phyloP scores from a whole-genome alignment of 2,329 filamentous ascomycete species.

The Neodidymelliopsis sp. region DNA sequence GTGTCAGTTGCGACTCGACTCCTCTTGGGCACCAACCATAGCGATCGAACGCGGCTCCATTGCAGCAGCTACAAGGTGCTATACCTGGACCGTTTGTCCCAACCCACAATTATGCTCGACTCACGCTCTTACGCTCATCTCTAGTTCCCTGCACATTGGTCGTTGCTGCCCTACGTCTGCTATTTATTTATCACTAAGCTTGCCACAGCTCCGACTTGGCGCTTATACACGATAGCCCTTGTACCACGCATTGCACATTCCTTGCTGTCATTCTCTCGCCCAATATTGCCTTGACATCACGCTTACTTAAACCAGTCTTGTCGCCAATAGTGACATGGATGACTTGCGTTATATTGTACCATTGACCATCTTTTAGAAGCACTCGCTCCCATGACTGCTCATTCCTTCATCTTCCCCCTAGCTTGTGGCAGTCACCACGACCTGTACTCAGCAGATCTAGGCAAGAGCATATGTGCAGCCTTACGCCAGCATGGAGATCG shows the following conservation, averaged over 20 bases:
- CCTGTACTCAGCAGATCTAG: background rate
- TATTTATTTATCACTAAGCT: no score
- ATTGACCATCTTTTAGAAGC: no score
- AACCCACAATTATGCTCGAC: background rate
- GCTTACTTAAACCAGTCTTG: background rate
- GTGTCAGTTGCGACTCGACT: no score
- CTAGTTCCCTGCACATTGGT: background rate
- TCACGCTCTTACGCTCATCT: background rate
- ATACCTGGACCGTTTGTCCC: no score
- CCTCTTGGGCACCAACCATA: no score
- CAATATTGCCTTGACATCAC: background rate
- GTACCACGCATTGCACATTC: conserved; percentile 11
- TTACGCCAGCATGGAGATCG: background rate
- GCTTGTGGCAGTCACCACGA: conserved; percentile 2
- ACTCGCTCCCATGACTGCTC: no score
- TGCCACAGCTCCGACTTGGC: background rate
- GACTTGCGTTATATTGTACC: no score
- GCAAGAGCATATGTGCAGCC: conserved; percentile 7
- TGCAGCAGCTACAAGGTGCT: background rate
- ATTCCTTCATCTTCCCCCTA: conserved; percentile 9
- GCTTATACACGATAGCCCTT: background rate
- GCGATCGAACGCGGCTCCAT: no score
- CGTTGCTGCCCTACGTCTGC: no score
- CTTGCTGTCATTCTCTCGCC: conserved; percentile 1
- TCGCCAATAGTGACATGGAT: no score